Evolutionary conservation across 257 asterid species (phyloP).

Genomic region (Solanum pinnatisectum): DNA sequence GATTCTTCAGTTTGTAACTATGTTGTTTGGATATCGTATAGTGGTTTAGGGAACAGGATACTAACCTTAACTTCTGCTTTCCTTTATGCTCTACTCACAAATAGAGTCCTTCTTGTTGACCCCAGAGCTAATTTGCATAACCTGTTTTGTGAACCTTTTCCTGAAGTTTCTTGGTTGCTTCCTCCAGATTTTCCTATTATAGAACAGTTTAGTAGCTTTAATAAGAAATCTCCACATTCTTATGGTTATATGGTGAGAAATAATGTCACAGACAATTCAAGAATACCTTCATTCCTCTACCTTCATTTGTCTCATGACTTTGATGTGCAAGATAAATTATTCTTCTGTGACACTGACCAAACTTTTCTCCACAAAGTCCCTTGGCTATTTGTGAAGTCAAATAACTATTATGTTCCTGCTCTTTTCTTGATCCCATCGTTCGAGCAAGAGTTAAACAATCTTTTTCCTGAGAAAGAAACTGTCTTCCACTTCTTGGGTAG

Average conservation of each 20-base stretch:
- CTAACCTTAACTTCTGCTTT: conserved; percentile 63
- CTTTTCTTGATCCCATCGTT: conserved; percentile 59
- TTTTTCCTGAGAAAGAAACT: conserved; percentile 58
- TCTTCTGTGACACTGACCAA: conserved; percentile 68
- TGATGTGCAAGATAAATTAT: conserved; percentile 44
- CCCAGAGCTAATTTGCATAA: conserved; percentile 44
- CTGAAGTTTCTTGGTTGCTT: conserved; percentile 63
- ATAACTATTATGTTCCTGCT: conserved; percentile 62
- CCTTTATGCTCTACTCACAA: conserved; percentile 79
- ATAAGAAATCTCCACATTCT: conserved; percentile 37
- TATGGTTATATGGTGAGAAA: conserved; percentile 49
- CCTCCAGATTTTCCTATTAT: conserved; percentile 54
- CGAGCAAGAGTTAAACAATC: conserved; percentile 34
- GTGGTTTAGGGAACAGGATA: conserved; percentile 73
- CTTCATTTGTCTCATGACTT: conserved; percentile 65
- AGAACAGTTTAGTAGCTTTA: conserved; percentile 20
- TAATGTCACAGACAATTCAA: conserved; percentile 17
- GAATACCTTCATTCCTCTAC: conserved; percentile 30
- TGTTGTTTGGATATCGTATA: conserved; percentile 57
- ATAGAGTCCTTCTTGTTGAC: conserved; percentile 71
- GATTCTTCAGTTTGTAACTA: conserved; percentile 47
- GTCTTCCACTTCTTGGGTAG: conserved; percentile 70
- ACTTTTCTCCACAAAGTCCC: conserved; percentile 27
- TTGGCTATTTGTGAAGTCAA: conserved; percentile 51
- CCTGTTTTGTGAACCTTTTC: conserved; percentile 88